Base-by-base conservation (phyloP, 2,329 filamentous ascomycete species). In the Fusarium albosuccineum region DNA sequence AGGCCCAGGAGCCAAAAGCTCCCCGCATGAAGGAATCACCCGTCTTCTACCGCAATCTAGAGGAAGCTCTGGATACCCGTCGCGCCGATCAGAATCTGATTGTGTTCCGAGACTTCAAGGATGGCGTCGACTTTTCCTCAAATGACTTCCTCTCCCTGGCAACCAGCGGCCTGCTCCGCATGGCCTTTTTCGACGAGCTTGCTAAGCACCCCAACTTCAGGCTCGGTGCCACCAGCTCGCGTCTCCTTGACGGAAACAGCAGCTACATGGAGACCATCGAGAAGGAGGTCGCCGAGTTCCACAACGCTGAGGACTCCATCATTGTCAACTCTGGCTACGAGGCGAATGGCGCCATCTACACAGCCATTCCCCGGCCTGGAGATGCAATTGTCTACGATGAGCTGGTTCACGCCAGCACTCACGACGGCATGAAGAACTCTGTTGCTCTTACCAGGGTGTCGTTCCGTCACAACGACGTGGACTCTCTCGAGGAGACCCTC, bases 231-330 rank as follows among this genome's bases (percentile, higher is more conserved):
- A 82, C 84, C 1, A 89, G 90, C 3, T 90, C 88, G 0, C 82
- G 90, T 8, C 80, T 92, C 0, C 79, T 91, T 5, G 87, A 91
- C 66, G 90, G 90, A 3, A 92, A 91, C 71, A 89, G 85, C 2
- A 37, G 70, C 0, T 90, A 89, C 71, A 84, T 87, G 30, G 62
- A 67, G 40, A 29, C 29, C 1, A 83, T 90, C 61, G 74, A 82
- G n/a, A 77, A 89, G 1, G 89, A 92, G 67, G 86, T 92, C 55
- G 87, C 89, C 0, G 67, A 62, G 0, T 91, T 91, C 71, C 88
- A 92, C 71, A 77, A 82, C 16, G 87, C 88, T 0, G 81, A 85
- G 4, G 77, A 81, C 2, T 89, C 83, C 0, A 77, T 92, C 1
- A 75, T 92, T 1, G 86, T 89, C 69, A 87, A 88, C 63, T 91